Base-by-base conservation (phyloP, 192 early-diverging fungal genomes). In the Cetraspora pellucida region DNA sequence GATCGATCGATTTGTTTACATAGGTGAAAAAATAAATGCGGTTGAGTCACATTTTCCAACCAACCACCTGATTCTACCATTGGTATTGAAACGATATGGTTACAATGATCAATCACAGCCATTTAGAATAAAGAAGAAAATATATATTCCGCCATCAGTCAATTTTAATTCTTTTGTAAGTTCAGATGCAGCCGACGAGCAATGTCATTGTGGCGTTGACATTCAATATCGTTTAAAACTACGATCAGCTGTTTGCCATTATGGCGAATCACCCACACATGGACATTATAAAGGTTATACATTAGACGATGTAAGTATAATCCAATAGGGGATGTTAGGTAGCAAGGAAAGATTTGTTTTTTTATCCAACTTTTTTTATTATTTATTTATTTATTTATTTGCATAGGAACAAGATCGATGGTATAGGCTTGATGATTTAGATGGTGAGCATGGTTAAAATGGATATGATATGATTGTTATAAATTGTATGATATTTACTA, bases 51-150 rank as follows among this genome's bases (percentile, higher is more conserved):
- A 85, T 57, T 93, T 88, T 64, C 90, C 89, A 4, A 81, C 81
- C 9, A 82, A 83, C 49, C 82, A 83, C 28, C 76, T 93, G 71
- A 87, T 93, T n/a, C 57, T 93, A 43, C 90, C 90, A 1, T 80
- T 93, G 67, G 88, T 91, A 13, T 57, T 93, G 67, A 93, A 93
- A 77, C 83, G 91, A n/a, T 93, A 93, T 63, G 78, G 78, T 1
- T 83, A 84, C 30, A 85, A 89, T 75, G 49, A 60, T 23, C 46
- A 81, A 13, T 82, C 80, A 45, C 68, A 57, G 1, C 80, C 83
- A 45, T 77, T 71, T 8, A 85, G 89, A 60, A 82, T 85, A 49
- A 72, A 72, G 2, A 83, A 85, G 4, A 83, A 82, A 10, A 85
- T 92, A 16, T 79, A 85, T 21, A 84, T 87, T 50, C 91, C 91